These are phyloP conservation scores for Microcos paniculata DNA, from an alignment of 345 rosid genomes.

Conservation along the genomic window DNA sequence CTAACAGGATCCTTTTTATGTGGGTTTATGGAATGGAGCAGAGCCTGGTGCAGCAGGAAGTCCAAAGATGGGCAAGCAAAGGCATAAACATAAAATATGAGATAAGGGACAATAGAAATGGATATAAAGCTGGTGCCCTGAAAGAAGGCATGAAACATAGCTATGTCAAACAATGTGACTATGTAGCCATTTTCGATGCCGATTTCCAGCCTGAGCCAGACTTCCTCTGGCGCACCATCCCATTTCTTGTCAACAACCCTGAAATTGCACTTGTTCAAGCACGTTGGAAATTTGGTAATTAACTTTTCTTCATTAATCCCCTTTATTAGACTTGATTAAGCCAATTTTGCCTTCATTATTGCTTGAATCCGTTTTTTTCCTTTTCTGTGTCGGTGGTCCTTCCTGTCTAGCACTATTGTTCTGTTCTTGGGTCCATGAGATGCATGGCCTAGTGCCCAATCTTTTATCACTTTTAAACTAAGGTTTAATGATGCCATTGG, in stretches of 20 bases:
- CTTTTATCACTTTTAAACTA: neutral
- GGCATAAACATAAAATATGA: slow-evolving; percentile 70
- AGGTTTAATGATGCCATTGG: neutral
- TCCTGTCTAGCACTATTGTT: neutral
- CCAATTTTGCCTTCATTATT: neutral
- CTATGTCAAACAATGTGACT: slow-evolving; percentile 74
- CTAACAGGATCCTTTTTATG: no score
- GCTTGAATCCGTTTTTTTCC: neutral
- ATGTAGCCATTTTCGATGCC: slow-evolving; percentile 81
- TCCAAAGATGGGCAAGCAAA: slow-evolving; percentile 72
- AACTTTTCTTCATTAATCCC: neutral
- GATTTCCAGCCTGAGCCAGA: slow-evolving; percentile 90
- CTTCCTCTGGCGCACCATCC: slow-evolving; percentile 70
- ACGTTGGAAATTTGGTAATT: slow-evolving; percentile 87
- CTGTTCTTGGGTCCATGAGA: neutral
- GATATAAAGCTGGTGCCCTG: slow-evolving; percentile 80
- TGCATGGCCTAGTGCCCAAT: neutral
- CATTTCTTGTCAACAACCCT: slow-evolving; percentile 65
- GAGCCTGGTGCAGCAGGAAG: slow-evolving; percentile 69
- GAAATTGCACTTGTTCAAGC: slow-evolving; percentile 80
- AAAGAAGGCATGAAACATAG: slow-evolving; percentile 76
- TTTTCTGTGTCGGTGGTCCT: neutral
- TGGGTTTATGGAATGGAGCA: slow-evolving; percentile 20
- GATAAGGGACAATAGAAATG: slow-evolving; percentile 63
- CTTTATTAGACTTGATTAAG: neutral